A percentile compares a stretch with the other conserved stretches of the same genome.
Conservation (phyloP, 805 yeast genomes). For the Myxozyma geophila region DNA sequence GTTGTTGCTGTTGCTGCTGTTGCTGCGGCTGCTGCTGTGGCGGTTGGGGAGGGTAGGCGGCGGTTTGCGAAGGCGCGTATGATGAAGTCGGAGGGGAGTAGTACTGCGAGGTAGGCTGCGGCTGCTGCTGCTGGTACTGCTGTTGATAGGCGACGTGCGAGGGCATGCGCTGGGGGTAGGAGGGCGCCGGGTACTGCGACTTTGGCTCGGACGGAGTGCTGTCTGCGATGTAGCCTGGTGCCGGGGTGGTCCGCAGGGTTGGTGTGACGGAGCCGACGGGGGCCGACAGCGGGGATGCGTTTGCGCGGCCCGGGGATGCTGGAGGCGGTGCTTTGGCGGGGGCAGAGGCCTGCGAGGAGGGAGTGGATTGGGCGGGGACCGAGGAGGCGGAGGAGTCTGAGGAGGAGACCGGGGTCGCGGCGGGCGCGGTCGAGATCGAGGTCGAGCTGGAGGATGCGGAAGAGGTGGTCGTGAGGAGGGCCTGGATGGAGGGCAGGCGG, state of each 20-base stretch:
- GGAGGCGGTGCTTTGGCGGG: neutral
- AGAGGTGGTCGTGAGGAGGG: constrained; percentile 25
- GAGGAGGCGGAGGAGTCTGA: neutral
- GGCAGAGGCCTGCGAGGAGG: neutral
- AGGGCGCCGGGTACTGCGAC: neutral
- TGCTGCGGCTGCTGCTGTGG: neutral
- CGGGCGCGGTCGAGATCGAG: constrained; percentile 1
- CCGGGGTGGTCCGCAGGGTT: neutral
- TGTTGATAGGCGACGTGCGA: neutral
- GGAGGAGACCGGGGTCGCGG: neutral
- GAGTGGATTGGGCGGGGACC: neutral
- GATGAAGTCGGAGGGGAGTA: neutral
- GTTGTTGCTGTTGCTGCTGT: constrained; percentile 10
- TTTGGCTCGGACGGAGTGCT: neutral
- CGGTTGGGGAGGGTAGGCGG: neutral
- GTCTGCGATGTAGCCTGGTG: neutral
- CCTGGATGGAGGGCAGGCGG: constrained; percentile 36
- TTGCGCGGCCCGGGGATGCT: neutral
- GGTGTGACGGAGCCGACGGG: neutral
- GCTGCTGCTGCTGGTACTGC: constrained; percentile 7
- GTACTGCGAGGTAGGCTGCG: neutral
- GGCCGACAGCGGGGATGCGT: neutral
- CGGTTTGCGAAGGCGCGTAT: neutral
- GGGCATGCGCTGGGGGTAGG: neutral
- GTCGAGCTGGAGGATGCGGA: constrained; percentile 8